Evolutionary conservation across 495 filamentous ascomycete genomes (phyloP).

Genomic region (Tuber umbilicatum): DNA sequence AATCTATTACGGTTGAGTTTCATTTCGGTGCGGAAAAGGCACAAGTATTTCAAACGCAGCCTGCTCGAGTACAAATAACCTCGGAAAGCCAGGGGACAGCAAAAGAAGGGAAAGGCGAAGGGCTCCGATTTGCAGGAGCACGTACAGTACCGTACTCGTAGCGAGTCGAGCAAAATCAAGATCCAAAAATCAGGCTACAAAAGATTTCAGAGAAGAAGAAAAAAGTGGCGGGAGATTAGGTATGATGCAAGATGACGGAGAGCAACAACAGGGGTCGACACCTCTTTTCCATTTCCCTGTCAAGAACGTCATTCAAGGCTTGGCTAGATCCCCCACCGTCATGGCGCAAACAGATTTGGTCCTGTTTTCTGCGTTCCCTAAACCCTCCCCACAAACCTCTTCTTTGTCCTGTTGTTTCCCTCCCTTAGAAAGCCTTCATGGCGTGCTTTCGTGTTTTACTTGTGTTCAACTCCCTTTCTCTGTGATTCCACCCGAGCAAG

Average conservation of each 20-base stretch:
- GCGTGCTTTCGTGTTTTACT: not conserved
- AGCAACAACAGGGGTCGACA: not conserved
- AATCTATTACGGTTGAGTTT: not conserved
- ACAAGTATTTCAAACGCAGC: not conserved
- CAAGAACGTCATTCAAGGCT: not conserved
- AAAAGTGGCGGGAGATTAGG: not conserved
- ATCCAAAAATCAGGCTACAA: not conserved
- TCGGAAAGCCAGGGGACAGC: too few species aligned
- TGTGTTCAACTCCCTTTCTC: too few species aligned
- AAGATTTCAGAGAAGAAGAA: not conserved
- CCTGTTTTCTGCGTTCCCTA: not conserved
- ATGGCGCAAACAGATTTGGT: not conserved
- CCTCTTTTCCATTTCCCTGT: not conserved
- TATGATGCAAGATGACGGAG: conserved; percentile 6
- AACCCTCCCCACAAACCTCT: not conserved
- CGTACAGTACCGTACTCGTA: too few species aligned
- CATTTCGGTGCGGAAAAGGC: too few species aligned
- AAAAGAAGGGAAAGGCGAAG: not conserved
- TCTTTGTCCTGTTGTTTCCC: not conserved
- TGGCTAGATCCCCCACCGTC: not conserved
- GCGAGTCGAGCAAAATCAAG: not conserved
- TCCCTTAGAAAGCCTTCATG: not conserved
- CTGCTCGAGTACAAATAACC: too few species aligned
- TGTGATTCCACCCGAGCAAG: not conserved
- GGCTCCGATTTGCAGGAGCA: not conserved